These are phyloP conservation scores for Carallia brachiata DNA, from an alignment of 345 rosid species.

Conservation along the genomic window DNA sequence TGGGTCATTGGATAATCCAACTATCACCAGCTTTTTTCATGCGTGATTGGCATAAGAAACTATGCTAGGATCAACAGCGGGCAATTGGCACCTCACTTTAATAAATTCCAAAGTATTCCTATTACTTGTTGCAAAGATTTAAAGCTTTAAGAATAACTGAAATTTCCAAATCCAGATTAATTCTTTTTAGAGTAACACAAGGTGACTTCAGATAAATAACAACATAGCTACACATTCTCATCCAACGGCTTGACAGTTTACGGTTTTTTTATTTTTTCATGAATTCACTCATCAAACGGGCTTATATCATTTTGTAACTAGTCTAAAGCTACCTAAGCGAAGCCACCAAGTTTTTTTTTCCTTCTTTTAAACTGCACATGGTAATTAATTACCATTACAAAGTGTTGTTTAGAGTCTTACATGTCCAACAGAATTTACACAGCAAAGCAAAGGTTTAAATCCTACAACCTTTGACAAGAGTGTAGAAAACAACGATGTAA, in stretches of 20 bases:
- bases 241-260: neutral
- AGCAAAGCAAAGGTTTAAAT: slow-evolving; percentile 1
- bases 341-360: too few species aligned
- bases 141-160: neutral
- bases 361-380: neutral
- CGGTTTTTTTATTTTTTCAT: too few species aligned
- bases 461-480: slow-evolving; percentile 14
- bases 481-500: slow-evolving; percentile 8
- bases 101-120: neutral
- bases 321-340: too few species aligned
- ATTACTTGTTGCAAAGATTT: neutral
- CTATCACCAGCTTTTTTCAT: neutral
- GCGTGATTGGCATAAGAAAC: neutral
- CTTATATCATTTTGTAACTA: too few species aligned
- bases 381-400: too few species aligned
- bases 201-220: too few species aligned
- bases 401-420: too few species aligned
- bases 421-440: neutral
- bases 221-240: too few species aligned
- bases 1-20: neutral
- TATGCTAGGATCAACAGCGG: neutral
- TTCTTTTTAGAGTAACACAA: neutral
- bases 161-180: neutral
- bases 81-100: neutral
- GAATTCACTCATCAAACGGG: too few species aligned